phyloP scores from a whole-genome alignment of 164 flowering plant species.

The Echeveria elegans region DNA sequence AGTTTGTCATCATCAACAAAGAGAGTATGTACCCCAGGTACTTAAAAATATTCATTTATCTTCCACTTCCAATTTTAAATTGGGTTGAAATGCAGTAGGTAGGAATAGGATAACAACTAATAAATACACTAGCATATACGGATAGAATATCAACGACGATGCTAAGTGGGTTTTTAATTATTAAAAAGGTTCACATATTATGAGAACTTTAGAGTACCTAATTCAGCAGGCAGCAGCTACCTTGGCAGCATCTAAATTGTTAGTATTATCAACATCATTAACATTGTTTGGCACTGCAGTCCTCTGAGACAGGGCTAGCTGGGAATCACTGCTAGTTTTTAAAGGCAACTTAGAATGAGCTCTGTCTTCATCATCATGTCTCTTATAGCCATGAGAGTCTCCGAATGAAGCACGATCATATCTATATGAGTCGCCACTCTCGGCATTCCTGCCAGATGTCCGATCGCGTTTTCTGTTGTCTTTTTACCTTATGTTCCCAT shows the following conservation, averaged over 20 bases:
- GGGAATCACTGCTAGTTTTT: conserved; percentile 40
- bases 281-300: conserved; percentile 25
- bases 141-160: neutral
- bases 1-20: too few relatives aligned
- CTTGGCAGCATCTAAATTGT: conserved; percentile 76
- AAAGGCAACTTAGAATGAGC: conserved; percentile 30
- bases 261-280: conserved; percentile 27
- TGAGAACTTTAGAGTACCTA: conserved; percentile 32
- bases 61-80: neutral
- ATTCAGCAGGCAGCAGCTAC: conserved; percentile 93
- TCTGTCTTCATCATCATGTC: conserved; percentile 54
- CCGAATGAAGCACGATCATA: conserved; percentile 45
- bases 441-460: conserved; percentile 32
- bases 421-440: conserved; percentile 35
- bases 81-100: neutral
- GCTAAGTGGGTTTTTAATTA: neutral
- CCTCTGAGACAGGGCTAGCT: conserved; percentile 12
- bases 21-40: too few relatives aligned
- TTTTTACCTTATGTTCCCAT: conserved; percentile 28
- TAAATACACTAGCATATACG: neutral
- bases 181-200: neutral
- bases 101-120: neutral
- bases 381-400: conserved; percentile 32
- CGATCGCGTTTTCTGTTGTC: conserved; percentile 31
- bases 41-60: too few relatives aligned